phyloP scores from a whole-genome alignment of 116 monocot species.

The Zostera marina region DNA sequence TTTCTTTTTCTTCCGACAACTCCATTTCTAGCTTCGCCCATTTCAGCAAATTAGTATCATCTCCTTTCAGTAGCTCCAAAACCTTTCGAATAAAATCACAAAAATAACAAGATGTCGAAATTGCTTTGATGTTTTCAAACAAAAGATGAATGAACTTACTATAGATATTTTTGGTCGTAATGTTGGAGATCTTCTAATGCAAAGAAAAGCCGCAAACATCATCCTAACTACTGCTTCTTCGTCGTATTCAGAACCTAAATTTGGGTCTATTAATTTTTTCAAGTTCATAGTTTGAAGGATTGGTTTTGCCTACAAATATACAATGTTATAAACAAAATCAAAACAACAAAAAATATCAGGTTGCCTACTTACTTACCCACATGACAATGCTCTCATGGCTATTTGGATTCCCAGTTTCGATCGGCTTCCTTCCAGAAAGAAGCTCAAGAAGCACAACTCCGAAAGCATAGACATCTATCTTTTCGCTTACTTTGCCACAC shows the following conservation, averaged over 20 bases:
- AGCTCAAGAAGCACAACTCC: constrained; percentile 96
- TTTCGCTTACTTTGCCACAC: constrained; percentile 75
- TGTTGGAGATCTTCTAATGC: constrained; percentile 38
- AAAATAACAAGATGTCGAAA: background rate
- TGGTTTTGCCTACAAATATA: constrained; percentile 46
- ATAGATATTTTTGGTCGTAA: constrained; percentile 38
- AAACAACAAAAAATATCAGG: background rate
- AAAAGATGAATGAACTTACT: constrained; percentile 20
- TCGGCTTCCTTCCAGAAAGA: constrained; percentile 68
- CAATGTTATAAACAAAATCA: background rate
- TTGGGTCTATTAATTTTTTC: constrained; percentile 48
- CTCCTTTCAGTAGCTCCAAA: constrained; percentile 59
- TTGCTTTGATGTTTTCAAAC: background rate
- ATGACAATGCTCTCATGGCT: constrained; percentile 77
- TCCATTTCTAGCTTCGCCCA: constrained; percentile 39
- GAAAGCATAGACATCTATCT: constrained; percentile 88
- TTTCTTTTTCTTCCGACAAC: constrained; percentile 11
- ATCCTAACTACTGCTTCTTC: constrained; percentile 37
- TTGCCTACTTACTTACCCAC: constrained; percentile 38
- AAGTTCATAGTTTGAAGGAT: constrained; percentile 36
- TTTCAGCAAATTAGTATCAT: constrained; percentile 18
- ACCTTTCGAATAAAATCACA: constrained; percentile 16
- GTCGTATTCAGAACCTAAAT: constrained; percentile 28
- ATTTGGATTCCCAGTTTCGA: constrained; percentile 36
- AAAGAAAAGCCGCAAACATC: constrained; percentile 65